These are phyloP conservation scores for Fusarium compactum DNA, from an alignment of 2,329 filamentous ascomycete genomes.

Conservation along the genomic window DNA sequence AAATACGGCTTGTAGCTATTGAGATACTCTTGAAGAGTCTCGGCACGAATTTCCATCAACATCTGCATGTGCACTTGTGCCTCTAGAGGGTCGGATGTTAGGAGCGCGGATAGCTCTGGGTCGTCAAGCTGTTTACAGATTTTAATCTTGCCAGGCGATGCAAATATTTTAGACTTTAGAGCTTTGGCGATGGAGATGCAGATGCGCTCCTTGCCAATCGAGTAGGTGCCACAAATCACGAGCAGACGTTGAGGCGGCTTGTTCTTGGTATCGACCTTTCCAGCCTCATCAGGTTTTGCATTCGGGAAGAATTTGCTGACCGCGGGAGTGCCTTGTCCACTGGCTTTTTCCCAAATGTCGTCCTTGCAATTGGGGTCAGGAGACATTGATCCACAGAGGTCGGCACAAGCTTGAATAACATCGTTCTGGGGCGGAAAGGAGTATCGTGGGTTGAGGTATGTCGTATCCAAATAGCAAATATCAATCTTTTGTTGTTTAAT, in stretches of 20 bases:
- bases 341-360: conserved; percentile 60
- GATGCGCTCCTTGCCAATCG: conserved; percentile 96
- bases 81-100: conserved; percentile 83
- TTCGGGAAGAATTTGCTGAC: conserved; percentile 67
- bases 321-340: conserved; percentile 56
- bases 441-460: conserved; percentile 95
- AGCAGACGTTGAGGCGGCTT: conserved; percentile 72
- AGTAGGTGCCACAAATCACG: conserved; percentile 95
- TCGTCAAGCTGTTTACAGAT: conserved; percentile 90
- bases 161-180: conserved; percentile 89
- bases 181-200: conserved; percentile 92
- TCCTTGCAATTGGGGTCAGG: conserved; percentile 68
- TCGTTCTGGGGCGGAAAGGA: conserved; percentile 90
- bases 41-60: conserved; percentile 91
- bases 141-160: conserved; percentile 82
- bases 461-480: conserved; percentile 96
- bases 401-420: conserved; percentile 87
- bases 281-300: conserved; percentile 47
- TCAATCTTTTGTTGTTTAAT: conserved; percentile 87
- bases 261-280: conserved; percentile 47
- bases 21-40: conserved; percentile 91
- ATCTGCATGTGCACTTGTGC: conserved; percentile 99
- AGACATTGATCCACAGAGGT: conserved; percentile 84
- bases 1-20: conserved; percentile 84
- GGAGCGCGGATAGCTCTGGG: conserved; percentile 78